Evolutionary conservation across 352 stramenopile genomes (phyloP), one percentile per base, ranked within the genome.

Genomic region (Globisporangium middletonii): DNA sequence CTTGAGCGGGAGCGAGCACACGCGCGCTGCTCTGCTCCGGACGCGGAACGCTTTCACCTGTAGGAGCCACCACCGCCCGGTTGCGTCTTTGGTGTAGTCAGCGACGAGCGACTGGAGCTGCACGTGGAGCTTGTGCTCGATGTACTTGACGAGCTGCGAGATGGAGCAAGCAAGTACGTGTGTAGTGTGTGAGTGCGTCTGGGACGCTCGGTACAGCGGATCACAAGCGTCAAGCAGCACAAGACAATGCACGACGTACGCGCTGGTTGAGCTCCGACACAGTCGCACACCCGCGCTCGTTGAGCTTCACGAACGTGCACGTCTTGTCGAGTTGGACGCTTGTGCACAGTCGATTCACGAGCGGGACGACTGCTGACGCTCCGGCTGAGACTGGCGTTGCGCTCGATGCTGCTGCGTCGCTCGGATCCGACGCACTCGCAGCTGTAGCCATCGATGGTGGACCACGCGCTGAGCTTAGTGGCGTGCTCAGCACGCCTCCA

Each of bases 291-390:
- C 72, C 83, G 3, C 79, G 73, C 51, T 94, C 83, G 43, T 77
- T 88, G 9, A 94, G 68, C 50, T 92, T 92, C 53, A 90, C 77
- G 47, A 94, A 92, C 13, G 81, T 89, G 42, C 83, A 92, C 0
- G 64, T 58, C 23, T 86, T 83, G 55, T 92, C 76, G 6, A 69
- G 54, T 59, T 84, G 77, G 9, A 89, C 55, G 16, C 64, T 92
- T 0, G 81, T 92, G 33, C 81, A 89, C 16, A 88, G 50, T 1
- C 77, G 75, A 49, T 66, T 78, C 15, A 80, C 69, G 37, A 88
- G 60, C 4, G 76, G 70, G 18, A 76, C 42, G 2, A 28, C 49
- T n/a, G 55, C 50, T 55, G 41, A 16, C 56, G 51, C 26, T 69
- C 27, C 11, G 35, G 50, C 30, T 27, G 28, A n/a, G n/a, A 6